Conservation (phyloP, 2,329 filamentous ascomycete species). For the Colletotrichum tanaceti region DNA sequence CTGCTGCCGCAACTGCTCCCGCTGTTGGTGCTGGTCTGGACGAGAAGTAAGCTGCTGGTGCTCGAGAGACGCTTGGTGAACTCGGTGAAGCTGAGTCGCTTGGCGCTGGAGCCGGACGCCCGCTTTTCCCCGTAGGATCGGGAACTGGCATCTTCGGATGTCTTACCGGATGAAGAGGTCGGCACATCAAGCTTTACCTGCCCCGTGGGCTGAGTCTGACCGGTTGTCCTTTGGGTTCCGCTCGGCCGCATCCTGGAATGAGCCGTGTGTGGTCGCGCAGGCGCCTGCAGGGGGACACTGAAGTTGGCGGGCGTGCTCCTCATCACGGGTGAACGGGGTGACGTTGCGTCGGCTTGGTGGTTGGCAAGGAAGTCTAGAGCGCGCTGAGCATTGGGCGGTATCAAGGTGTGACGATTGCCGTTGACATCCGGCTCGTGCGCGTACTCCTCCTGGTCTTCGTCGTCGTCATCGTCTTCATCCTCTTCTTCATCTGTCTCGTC, state of each 20-base stretch:
- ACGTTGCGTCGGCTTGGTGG: slow-evolving; percentile 51
- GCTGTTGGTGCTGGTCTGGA: slow-evolving; percentile 66
- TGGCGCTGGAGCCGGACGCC: slow-evolving; percentile 64
- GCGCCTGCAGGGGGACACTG: slow-evolving; percentile 41
- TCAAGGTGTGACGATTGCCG: slow-evolving; percentile 49
- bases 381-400: slow-evolving; percentile 60
- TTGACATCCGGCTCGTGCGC: slow-evolving; percentile 49
- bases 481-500: slow-evolving; percentile 54
- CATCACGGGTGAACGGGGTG: slow-evolving; percentile 51
- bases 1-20: slow-evolving; percentile 61
- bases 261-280: slow-evolving; percentile 64
- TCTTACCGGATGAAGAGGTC: slow-evolving; percentile 44
- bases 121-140: slow-evolving; percentile 58
- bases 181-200: slow-evolving; percentile 43
- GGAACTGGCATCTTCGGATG: slow-evolving; percentile 50
- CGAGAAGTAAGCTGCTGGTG: slow-evolving; percentile 69
- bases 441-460: slow-evolving; percentile 55
- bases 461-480: slow-evolving; percentile 55
- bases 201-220: slow-evolving; percentile 59
- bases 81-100: slow-evolving; percentile 71
- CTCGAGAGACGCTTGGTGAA: slow-evolving; percentile 70
- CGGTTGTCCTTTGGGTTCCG: slow-evolving; percentile 58
- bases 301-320: slow-evolving; percentile 42
- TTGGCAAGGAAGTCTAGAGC: slow-evolving; percentile 64
- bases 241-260: slow-evolving; percentile 61